These are phyloP conservation scores for Neofusicoccum parvum DNA, from an alignment of 2,329 filamentous ascomycete species.

Conservation along the genomic window DNA sequence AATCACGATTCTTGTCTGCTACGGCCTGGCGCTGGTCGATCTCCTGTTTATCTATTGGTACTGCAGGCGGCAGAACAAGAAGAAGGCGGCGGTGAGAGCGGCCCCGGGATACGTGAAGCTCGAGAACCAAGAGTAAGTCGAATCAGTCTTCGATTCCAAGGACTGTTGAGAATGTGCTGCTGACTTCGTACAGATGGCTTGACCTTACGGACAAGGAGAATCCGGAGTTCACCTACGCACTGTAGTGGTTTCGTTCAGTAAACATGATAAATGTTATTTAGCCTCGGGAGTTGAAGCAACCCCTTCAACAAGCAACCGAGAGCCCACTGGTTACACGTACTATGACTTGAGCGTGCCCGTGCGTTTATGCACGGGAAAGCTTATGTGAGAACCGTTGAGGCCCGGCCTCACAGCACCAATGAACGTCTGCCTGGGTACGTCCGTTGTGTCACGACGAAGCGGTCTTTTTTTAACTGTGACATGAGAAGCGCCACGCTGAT, in stretches of 20 bases:
- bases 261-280: neutral
- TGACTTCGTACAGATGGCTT: constrained; percentile 44
- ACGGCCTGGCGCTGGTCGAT: constrained; percentile 54
- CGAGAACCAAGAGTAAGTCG: constrained; percentile 64
- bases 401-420: too few relatives aligned
- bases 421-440: too few relatives aligned
- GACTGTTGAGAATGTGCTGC: neutral
- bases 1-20: constrained; percentile 65
- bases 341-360: too few relatives aligned
- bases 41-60: constrained; percentile 65
- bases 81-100: constrained; percentile 57
- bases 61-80: constrained; percentile 60
- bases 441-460: too few relatives aligned
- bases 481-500: too few relatives aligned
- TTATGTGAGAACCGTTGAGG: too few relatives aligned
- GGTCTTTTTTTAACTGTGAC: too few relatives aligned
- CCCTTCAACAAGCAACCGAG: too few relatives aligned
- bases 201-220: constrained; percentile 70
- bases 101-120: constrained; percentile 61
- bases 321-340: too few relatives aligned
- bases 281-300: neutral
- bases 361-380: too few relatives aligned
- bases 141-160: neutral
- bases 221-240: constrained; percentile 62
- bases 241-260: constrained; percentile 37